These are phyloP conservation scores for Acanthamoeba triangularis DNA, from an alignment of 208 protist genomes.

Conservation along the genomic window DNA sequence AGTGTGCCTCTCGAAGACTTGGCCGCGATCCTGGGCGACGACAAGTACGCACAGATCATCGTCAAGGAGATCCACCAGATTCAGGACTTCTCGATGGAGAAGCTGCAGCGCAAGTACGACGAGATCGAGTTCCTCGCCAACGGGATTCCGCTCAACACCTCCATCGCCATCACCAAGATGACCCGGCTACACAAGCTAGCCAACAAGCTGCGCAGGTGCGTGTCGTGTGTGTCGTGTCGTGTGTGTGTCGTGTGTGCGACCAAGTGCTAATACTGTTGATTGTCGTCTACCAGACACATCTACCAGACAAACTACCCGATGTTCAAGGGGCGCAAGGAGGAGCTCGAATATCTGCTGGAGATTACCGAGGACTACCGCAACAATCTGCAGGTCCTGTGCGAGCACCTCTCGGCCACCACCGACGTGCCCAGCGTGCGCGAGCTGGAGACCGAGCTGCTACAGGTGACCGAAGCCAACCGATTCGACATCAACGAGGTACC, in stretches of 20 bases:
- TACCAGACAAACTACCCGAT: slow-evolving; percentile 54
- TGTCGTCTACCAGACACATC: neutral
- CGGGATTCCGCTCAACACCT: neutral
- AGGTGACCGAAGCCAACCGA: slow-evolving; percentile 37
- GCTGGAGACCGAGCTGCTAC: slow-evolving; percentile 22
- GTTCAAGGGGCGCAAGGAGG: slow-evolving; percentile 21
- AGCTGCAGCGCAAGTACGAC: slow-evolving; percentile 59
- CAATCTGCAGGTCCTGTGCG: slow-evolving; percentile 40
- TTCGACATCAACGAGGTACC: slow-evolving; percentile 54
- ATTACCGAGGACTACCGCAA: slow-evolving; percentile 2
- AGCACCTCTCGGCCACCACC: slow-evolving; percentile 43
- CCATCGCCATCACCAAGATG: slow-evolving; percentile 52
- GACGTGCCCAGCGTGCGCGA: slow-evolving; percentile 48
- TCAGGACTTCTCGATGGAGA: slow-evolving; percentile 43
- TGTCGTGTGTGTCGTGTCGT: neutral
- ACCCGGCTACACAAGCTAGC: slow-evolving; percentile 3
- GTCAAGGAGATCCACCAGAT: slow-evolving; percentile 30
- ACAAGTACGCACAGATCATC: slow-evolving; percentile 59
- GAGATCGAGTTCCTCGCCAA: slow-evolving; percentile 40
- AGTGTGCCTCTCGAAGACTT: slow-evolving; percentile 38
- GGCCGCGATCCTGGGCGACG: slow-evolving; percentile 4
- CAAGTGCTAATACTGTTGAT: neutral
- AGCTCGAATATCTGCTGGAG: slow-evolving; percentile 11
- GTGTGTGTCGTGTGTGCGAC: neutral
- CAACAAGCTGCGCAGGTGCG: slow-evolving; percentile 18